A percentile compares a stretch with the other conserved stretches of the same genome.
Conservation (phyloP, 257 asterid genomes). For the Oldenlandia corymbosa region DNA sequence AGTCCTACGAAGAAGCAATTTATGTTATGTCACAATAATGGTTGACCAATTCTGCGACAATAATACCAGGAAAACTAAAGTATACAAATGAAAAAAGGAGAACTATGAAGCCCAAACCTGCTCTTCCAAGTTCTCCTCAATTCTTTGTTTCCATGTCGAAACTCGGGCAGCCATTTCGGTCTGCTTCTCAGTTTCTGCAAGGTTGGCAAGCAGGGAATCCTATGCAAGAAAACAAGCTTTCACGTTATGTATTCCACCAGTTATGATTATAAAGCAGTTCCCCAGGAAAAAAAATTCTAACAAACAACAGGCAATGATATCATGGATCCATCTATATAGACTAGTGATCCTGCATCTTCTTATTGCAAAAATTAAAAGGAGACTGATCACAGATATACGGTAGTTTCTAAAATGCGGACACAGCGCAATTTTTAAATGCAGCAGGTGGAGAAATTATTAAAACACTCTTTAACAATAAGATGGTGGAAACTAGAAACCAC, state of each 20-base stretch:
- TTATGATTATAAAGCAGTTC: background rate
- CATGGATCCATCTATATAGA: background rate
- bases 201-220: conserved; percentile 80
- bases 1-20: conserved; percentile 49
- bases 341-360: background rate
- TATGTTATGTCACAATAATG: conserved; percentile 15
- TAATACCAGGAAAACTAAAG: conserved; percentile 5
- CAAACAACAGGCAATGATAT: background rate
- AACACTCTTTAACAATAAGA: background rate
- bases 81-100: conserved; percentile 4
- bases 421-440: too few species aligned
- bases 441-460: background rate
- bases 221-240: conserved; percentile 22
- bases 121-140: conserved; percentile 77
- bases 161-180: conserved; percentile 80
- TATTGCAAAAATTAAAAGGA: background rate
- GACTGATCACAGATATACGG: background rate
- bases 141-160: conserved; percentile 90
- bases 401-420: background rate
- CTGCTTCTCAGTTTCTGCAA: conserved; percentile 81
- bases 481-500: background rate
- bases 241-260: background rate
- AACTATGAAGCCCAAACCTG: conserved; percentile 42
- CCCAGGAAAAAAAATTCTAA: background rate
- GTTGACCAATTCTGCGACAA: background rate